Conservation (phyloP, 179 eudicot genomes). For the Corrigiola litoralis region DNA sequence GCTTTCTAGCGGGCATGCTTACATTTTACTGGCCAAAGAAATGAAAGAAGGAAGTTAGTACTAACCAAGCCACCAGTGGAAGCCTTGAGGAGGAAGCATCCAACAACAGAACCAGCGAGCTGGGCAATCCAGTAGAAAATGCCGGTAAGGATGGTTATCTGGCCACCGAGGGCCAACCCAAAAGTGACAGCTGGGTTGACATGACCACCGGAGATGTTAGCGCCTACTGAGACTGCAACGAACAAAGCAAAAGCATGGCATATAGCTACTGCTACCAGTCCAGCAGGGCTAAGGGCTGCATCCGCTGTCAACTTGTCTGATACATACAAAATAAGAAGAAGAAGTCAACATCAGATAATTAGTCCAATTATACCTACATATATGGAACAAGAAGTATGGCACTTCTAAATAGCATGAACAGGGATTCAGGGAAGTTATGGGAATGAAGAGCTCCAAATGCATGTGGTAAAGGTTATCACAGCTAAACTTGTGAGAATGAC, state of each 20-base stretch:
- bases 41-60: neutral
- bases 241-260: conserved; percentile 72
- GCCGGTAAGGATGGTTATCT: conserved; percentile 76
- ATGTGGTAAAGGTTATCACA: too few relatives aligned
- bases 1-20: too few relatives aligned
- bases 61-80: conserved; percentile 67
- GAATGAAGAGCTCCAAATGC: too few relatives aligned
- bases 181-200: conserved; percentile 87
- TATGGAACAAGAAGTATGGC: too few relatives aligned
- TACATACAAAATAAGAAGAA: neutral
- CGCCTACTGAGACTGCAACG: conserved; percentile 66
- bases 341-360: too few relatives aligned
- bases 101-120: conserved; percentile 59
- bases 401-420: too few relatives aligned
- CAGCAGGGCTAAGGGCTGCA: conserved; percentile 67
- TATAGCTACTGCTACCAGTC: conserved; percentile 64
- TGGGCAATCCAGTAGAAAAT: conserved; percentile 77
- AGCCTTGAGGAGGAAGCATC: conserved; percentile 52
- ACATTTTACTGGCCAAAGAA: neutral
- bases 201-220: conserved; percentile 87
- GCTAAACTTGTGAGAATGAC: too few relatives aligned
- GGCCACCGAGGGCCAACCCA: conserved; percentile 81
- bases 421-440: too few relatives aligned
- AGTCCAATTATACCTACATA: too few relatives aligned
- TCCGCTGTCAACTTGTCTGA: conserved; percentile 63